A percentile compares a stretch with the other conserved stretches of the same genome.
Conservation (phyloP, 2,329 filamentous ascomycete genomes). For the Ophiostoma sp. region DNA sequence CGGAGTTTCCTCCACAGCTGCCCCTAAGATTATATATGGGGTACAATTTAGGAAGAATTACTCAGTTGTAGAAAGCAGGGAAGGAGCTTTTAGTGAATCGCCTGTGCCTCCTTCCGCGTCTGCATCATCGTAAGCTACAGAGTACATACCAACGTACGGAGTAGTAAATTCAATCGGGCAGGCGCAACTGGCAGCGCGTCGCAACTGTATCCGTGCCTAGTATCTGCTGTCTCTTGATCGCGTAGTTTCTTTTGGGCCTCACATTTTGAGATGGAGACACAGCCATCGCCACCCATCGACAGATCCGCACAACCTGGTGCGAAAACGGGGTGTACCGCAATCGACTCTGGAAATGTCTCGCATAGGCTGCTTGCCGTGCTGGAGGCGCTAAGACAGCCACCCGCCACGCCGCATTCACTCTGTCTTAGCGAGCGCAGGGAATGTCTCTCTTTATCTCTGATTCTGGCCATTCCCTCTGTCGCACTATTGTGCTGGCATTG, state of each 20-base stretch:
- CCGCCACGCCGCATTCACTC: conserved; percentile 6
- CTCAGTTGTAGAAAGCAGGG: neutral
- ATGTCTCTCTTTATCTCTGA: neutral
- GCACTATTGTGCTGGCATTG: neutral
- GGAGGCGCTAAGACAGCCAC: conserved; percentile 7
- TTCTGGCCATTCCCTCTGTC: neutral
- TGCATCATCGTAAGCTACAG: neutral
- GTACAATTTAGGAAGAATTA: conserved; percentile 3
- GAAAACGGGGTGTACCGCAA: neutral
- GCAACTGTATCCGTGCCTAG: neutral
- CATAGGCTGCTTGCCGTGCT: neutral
- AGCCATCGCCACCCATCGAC: neutral
- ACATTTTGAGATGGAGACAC: neutral
- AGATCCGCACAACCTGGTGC: neutral
- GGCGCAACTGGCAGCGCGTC: conserved; percentile 7
- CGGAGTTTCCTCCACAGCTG: conserved; percentile 22
- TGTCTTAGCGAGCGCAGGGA: neutral
- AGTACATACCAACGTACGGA: no score
- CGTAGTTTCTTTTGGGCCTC: conserved; percentile 3
- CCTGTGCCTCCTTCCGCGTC: neutral
- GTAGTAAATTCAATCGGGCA: neutral
- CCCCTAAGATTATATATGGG: conserved; percentile 18
- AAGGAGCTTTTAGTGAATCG: neutral
- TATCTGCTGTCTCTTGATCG: neutral
- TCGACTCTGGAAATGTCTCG: neutral